phyloP scores from a whole-genome alignment of 1,139 yeast species.

The Pneumocystis murina region DNA sequence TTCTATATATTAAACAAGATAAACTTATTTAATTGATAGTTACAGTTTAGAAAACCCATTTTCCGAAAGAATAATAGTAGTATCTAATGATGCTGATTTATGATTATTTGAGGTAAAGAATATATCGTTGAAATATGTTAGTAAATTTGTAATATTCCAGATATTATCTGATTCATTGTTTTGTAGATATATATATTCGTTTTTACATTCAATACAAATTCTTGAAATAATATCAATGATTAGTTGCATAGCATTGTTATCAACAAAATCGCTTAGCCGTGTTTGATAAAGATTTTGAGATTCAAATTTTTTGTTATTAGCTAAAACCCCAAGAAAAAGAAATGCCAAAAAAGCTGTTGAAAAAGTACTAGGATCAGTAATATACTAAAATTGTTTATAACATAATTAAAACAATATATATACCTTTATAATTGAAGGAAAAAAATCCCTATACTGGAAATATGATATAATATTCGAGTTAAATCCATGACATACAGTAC shows the following conservation, averaged over 20 bases:
- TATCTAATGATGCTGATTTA: slow-evolving; percentile 6
- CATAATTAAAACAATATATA: not conserved
- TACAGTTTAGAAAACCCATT: not conserved
- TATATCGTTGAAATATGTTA: slow-evolving; percentile 7
- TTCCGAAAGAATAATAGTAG: not conserved
- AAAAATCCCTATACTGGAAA: slow-evolving; percentile 26
- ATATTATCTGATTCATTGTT: slow-evolving; percentile 10
- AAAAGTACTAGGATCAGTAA: slow-evolving; percentile 16
- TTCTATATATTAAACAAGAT: not conserved
- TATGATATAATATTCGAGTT: slow-evolving; percentile 24
- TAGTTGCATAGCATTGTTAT: slow-evolving; percentile 24
- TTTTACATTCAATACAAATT: slow-evolving; percentile 5
- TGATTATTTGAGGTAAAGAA: slow-evolving; percentile 6
- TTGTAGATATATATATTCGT: slow-evolving; percentile 8
- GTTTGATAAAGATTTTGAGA: slow-evolving; percentile 25
- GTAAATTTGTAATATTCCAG: slow-evolving; percentile 10
- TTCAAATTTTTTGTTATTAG: slow-evolving; percentile 26
- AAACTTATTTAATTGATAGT: not conserved
- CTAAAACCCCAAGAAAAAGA: slow-evolving; percentile 25
- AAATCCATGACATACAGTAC: slow-evolving; percentile 24
- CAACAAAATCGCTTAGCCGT: slow-evolving; percentile 28
- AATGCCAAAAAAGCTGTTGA: slow-evolving; percentile 23
- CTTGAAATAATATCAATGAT: slow-evolving; percentile 15
- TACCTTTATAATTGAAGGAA: slow-evolving; percentile 24
- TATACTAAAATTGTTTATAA: slow-evolving; percentile 2